phyloP scores from a whole-genome alignment of 495 filamentous ascomycete species.

The Thermothielavioides terrestris region DNA sequence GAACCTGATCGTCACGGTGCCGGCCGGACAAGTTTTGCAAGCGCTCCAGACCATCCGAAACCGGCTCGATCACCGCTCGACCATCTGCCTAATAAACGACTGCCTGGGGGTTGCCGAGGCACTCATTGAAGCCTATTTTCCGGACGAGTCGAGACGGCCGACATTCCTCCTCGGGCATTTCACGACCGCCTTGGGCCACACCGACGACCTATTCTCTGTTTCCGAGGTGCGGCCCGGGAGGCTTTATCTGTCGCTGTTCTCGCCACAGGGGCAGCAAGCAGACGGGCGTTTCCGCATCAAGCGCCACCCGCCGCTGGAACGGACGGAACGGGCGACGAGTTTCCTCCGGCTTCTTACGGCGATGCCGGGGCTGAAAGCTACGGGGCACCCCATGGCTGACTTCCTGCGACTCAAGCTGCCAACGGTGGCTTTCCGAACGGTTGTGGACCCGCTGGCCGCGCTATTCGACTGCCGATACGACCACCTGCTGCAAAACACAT shows the following conservation, averaged over 20 bases:
- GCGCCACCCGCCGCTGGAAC: slow-evolving; percentile 17
- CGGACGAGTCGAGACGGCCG: slow-evolving; percentile 53
- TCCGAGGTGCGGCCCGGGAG: slow-evolving; percentile 46
- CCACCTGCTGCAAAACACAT: slow-evolving; percentile 53
- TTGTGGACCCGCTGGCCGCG: slow-evolving; percentile 71
- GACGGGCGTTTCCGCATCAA: slow-evolving; percentile 2
- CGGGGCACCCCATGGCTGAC: slow-evolving; percentile 14
- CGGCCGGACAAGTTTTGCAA: slow-evolving; percentile 45
- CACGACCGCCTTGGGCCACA: slow-evolving; percentile 47
- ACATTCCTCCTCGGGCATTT: slow-evolving; percentile 67
- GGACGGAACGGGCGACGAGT: slow-evolving; percentile 17
- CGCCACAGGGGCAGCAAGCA: not conserved
- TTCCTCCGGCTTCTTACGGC: slow-evolving; percentile 25
- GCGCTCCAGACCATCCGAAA: slow-evolving; percentile 52
- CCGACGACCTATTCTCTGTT: slow-evolving; percentile 47
- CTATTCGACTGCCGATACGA: slow-evolving; percentile 66
- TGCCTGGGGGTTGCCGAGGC: slow-evolving; percentile 75
- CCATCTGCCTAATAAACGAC: slow-evolving; percentile 72
- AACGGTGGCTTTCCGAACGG: slow-evolving; percentile 60
- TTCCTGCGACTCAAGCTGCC: slow-evolving; percentile 51
- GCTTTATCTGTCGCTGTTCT: slow-evolving; percentile 19
- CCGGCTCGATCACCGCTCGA: slow-evolving; percentile 62
- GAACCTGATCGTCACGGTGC: slow-evolving; percentile 66
- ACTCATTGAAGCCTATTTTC: slow-evolving; percentile 59
- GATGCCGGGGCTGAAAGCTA: slow-evolving; percentile 22